phyloP scores from a whole-genome alignment of 306 rosid genomes.

The Vicia faba region DNA sequence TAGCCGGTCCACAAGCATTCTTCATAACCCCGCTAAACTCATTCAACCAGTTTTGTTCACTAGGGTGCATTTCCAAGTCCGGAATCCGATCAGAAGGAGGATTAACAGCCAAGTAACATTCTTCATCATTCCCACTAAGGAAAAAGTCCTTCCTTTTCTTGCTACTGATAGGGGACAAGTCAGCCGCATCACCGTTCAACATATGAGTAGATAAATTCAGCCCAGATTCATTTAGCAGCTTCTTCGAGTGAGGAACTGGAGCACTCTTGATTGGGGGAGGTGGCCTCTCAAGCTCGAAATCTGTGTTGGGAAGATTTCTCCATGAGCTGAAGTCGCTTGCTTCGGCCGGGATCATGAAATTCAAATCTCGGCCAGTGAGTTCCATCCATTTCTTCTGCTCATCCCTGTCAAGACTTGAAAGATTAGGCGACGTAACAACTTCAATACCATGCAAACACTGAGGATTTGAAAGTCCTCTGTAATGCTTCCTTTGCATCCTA shows the following conservation, averaged over 20 bases:
- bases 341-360: conserved; percentile 70
- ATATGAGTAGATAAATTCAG: conserved; percentile 65
- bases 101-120: conserved; percentile 70
- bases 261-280: conserved; percentile 53
- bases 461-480: conserved; percentile 88
- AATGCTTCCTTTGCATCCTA: conserved; percentile 92
- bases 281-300: conserved; percentile 83
- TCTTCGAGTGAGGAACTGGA: conserved; percentile 59
- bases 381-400: conserved; percentile 78
- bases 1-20: conserved; percentile 77
- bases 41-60: conserved; percentile 59
- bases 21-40: conserved; percentile 91
- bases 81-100: conserved; percentile 67
- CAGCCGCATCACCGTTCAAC: conserved; percentile 55
- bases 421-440: conserved; percentile 65
- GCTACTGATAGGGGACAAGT: conserved; percentile 60
- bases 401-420: conserved; percentile 61
- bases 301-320: conserved; percentile 83
- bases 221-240: conserved; percentile 74
- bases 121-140: conserved; percentile 45
- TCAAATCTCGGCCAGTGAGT: conserved; percentile 82
- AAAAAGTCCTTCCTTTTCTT: conserved; percentile 78
- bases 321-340: conserved; percentile 83
- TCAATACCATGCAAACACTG: conserved; percentile 89
- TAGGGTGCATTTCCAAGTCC: conserved; percentile 57